These are phyloP conservation scores for Vigna reflexopilosa DNA, from an alignment of 306 rosid species.

Conservation along the genomic window DNA sequence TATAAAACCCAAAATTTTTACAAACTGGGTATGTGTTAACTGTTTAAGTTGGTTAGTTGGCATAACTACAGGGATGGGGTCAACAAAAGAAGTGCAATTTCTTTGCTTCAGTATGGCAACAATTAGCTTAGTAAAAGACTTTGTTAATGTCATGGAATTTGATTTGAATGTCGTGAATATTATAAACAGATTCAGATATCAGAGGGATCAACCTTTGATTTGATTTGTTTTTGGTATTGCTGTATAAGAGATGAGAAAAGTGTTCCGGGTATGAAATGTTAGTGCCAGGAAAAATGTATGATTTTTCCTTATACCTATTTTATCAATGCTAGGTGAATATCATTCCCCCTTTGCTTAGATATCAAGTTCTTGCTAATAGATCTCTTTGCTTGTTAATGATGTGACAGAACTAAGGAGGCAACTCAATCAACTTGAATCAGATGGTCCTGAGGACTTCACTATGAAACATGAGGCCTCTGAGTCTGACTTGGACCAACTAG, in stretches of 20 bases:
- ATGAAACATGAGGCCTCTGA: slow-evolving; percentile 54
- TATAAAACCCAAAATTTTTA: background rate
- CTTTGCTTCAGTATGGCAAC: slow-evolving; percentile 16
- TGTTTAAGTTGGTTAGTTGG: background rate
- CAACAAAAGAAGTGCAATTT: background rate
- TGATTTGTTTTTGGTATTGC: slow-evolving; percentile 22
- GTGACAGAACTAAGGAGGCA: slow-evolving; percentile 82
- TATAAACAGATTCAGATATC: slow-evolving; percentile 8
- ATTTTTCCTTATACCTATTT: background rate
- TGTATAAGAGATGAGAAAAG: slow-evolving; percentile 21
- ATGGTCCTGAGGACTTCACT: slow-evolving; percentile 53
- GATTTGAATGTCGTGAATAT: slow-evolving; percentile 7
- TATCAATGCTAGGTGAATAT: too few species aligned
- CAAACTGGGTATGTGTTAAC: background rate
- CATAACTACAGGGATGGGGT: slow-evolving; percentile 1
- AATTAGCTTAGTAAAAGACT: background rate
- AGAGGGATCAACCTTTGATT: slow-evolving; percentile 20
- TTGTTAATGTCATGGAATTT: slow-evolving; percentile 1
- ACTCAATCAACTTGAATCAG: slow-evolving; percentile 80
- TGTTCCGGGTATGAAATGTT: slow-evolving; percentile 14
- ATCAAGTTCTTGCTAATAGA: slow-evolving; percentile 37
- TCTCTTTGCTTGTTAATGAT: slow-evolving; percentile 41
- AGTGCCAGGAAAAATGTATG: slow-evolving; percentile 8
- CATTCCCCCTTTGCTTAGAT: background rate
- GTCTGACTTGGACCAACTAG: slow-evolving; percentile 58